Evolutionary conservation across 345 rosid species (phyloP).

Genomic region (Kernera saxatilis): DNA sequence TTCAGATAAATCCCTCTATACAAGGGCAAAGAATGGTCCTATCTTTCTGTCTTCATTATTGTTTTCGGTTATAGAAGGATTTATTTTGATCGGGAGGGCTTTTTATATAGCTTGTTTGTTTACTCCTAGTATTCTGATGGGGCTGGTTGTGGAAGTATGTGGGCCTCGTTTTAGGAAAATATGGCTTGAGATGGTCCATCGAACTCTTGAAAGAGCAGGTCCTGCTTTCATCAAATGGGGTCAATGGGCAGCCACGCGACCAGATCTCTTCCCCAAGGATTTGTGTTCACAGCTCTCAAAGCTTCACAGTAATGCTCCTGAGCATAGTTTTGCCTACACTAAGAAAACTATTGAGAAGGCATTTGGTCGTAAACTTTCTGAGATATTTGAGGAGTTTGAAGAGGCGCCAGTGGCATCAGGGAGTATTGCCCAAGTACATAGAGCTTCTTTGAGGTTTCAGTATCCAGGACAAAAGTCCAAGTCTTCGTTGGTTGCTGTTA

Average conservation of each 20-base stretch:
- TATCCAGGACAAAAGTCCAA: slow-evolving; percentile 78
- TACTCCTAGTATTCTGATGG: slow-evolving; percentile 72
- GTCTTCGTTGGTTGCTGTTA: slow-evolving; percentile 85
- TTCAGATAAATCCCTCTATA: slow-evolving; percentile 51
- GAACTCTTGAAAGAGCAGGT: slow-evolving; percentile 79
- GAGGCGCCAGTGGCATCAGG: slow-evolving; percentile 95
- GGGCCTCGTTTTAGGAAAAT: slow-evolving; percentile 63
- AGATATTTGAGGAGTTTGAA: slow-evolving; percentile 85
- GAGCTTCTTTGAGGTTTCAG: slow-evolving; percentile 73
- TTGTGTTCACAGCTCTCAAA: slow-evolving; percentile 84
- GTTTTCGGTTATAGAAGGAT: slow-evolving; percentile 52
- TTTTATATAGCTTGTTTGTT: slow-evolving; percentile 64
- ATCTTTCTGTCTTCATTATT: slow-evolving; percentile 51
- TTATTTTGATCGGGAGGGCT: slow-evolving; percentile 63
- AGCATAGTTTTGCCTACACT: slow-evolving; percentile 85
- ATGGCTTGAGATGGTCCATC: slow-evolving; percentile 75
- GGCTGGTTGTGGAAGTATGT: slow-evolving; percentile 59
- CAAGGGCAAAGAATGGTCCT: slow-evolving; percentile 73
- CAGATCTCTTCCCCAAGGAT: slow-evolving; percentile 93
- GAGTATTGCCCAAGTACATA: slow-evolving; percentile 97
- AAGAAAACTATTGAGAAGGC: slow-evolving; percentile 82
- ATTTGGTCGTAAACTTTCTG: slow-evolving; percentile 78
- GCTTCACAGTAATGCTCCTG: slow-evolving; percentile 86
- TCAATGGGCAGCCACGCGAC: slow-evolving; percentile 99
- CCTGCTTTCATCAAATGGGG: slow-evolving; percentile 99